A percentile compares a stretch with the other conserved stretches of the same genome.
phyloP scores from a whole-genome alignment of 1,139 yeast genomes.

The Eremothecium gossypii region DNA sequence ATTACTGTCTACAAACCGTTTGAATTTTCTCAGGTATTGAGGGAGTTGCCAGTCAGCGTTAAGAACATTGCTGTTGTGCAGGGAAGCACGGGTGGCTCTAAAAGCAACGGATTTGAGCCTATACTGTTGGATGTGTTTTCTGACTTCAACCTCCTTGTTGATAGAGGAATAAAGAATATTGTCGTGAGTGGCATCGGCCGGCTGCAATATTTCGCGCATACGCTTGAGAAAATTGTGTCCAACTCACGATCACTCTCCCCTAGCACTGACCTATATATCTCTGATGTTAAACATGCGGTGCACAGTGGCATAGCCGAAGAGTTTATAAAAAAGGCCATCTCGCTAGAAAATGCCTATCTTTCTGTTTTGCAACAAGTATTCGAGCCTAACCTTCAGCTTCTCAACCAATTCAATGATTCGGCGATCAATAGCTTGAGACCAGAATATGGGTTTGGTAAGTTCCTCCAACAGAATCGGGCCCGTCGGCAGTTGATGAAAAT shows the following conservation, averaged over 20 bases:
- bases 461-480: slow-evolving; percentile 47
- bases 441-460: slow-evolving; percentile 81
- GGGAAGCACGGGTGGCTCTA: slow-evolving; percentile 46
- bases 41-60: slow-evolving; percentile 46
- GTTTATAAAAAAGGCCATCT: slow-evolving; percentile 34
- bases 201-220: slow-evolving; percentile 41
- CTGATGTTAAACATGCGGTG: slow-evolving; percentile 10
- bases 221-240: slow-evolving; percentile 41
- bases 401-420: slow-evolving; percentile 46
- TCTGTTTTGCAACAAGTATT: slow-evolving; percentile 67
- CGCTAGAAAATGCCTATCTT: slow-evolving; percentile 69
- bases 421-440: slow-evolving; percentile 47
- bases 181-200: slow-evolving; percentile 47
- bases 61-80: slow-evolving; percentile 50
- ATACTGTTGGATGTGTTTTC: slow-evolving; percentile 69
- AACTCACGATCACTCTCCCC: slow-evolving; percentile 50
- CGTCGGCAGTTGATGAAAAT: slow-evolving; percentile 39
- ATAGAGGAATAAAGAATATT: slow-evolving; percentile 42
- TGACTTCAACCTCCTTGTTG: slow-evolving; percentile 40
- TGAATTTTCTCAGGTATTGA: slow-evolving; percentile 41
- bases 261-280: slow-evolving; percentile 48
- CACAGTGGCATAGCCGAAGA: slow-evolving; percentile 11
- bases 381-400: slow-evolving; percentile 43
- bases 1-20: slow-evolving; percentile 70
- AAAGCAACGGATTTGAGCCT: slow-evolving; percentile 43